These are phyloP conservation scores for Penicillium subrubescens DNA, from an alignment of 495 filamentous ascomycete species.

Conservation along the genomic window DNA sequence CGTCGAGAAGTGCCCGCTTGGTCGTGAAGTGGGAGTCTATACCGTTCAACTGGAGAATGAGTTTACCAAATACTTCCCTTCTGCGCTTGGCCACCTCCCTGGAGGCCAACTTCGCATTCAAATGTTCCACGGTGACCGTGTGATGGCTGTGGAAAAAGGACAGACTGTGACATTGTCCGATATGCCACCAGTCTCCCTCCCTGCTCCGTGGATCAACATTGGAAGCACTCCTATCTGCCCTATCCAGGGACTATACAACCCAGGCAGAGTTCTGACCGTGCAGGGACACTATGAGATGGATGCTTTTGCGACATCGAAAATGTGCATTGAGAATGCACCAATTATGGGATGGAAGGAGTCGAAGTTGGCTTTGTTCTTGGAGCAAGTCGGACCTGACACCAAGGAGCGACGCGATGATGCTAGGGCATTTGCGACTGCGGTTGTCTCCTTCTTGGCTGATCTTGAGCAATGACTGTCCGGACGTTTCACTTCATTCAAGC, in stretches of 20 bases:
- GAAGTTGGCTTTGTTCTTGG: slow-evolving; percentile 29
- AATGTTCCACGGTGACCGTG: slow-evolving; percentile 43
- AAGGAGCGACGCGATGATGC: slow-evolving; percentile 27
- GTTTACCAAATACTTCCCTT: slow-evolving; percentile 28
- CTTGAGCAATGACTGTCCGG: slow-evolving; percentile 23
- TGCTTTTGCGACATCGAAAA: slow-evolving; percentile 32
- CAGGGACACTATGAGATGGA: slow-evolving; percentile 46
- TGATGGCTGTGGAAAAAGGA: slow-evolving; percentile 32
- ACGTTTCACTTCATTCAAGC: not conserved
- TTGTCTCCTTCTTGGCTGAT: slow-evolving; percentile 29
- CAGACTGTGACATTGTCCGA: slow-evolving; percentile 19
- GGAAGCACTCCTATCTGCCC: slow-evolving; percentile 37
- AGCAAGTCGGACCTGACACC: slow-evolving; percentile 30
- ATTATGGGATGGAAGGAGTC: slow-evolving; percentile 32
- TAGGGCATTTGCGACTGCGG: slow-evolving; percentile 27
- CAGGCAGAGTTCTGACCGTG: slow-evolving; percentile 33
- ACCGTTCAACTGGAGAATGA: slow-evolving; percentile 27
- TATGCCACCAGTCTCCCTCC: slow-evolving; percentile 29
- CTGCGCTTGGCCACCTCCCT: slow-evolving; percentile 16
- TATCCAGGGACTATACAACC: slow-evolving; percentile 45
- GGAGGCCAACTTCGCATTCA: slow-evolving; percentile 33
- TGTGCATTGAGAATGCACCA: slow-evolving; percentile 34
- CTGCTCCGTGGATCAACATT: slow-evolving; percentile 35
- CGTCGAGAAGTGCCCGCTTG: slow-evolving; percentile 34
- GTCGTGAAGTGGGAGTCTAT: slow-evolving; percentile 38